Percentiles rank a stretch among this genome's conserved stretches.
phyloP scores from a whole-genome alignment of 805 yeast genomes.

The Kuraishia capsulata region DNA sequence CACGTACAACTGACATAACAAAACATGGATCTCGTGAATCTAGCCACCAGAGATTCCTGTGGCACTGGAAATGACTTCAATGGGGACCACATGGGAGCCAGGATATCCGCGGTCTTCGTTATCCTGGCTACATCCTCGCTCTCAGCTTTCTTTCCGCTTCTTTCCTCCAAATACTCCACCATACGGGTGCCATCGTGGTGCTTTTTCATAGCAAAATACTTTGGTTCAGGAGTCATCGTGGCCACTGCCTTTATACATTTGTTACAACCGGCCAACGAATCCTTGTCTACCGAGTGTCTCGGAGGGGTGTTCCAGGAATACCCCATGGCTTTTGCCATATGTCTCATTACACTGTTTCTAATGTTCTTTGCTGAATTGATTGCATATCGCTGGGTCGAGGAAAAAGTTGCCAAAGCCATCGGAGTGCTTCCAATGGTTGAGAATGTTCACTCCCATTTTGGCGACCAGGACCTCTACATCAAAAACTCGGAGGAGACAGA shows the following conservation, averaged over 20 bases:
- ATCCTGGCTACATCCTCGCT: constrained; percentile 46
- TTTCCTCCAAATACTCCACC: constrained; percentile 50
- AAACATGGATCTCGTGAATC: no score
- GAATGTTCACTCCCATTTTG: constrained; percentile 43
- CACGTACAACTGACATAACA: no score
- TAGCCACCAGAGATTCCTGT: constrained; percentile 11
- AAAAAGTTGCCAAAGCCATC: constrained; percentile 8
- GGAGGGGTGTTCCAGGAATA: constrained; percentile 47
- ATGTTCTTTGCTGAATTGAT: constrained; percentile 43
- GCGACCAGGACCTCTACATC: constrained; percentile 26
- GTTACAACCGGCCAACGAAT: constrained; percentile 58
- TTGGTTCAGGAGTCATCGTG: constrained; percentile 79
- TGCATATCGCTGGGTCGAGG: constrained; percentile 37
- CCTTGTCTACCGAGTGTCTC: constrained; percentile 47
- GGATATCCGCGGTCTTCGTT: constrained; percentile 59
- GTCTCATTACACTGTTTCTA: constrained; percentile 39
- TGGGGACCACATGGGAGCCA: constrained; percentile 25
- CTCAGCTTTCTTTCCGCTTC: constrained; percentile 55
- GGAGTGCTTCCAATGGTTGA: constrained; percentile 13
- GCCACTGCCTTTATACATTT: constrained; percentile 78
- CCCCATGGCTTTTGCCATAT: constrained; percentile 47
- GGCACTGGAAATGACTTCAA: constrained; percentile 10
- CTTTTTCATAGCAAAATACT: constrained; percentile 62
- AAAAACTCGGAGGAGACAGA: constrained; percentile 21
- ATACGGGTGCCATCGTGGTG: constrained; percentile 52